Evolutionary conservation across 2,329 filamentous ascomycete species (phyloP).

Genomic region (Neopestalotiopsis sp.): DNA sequence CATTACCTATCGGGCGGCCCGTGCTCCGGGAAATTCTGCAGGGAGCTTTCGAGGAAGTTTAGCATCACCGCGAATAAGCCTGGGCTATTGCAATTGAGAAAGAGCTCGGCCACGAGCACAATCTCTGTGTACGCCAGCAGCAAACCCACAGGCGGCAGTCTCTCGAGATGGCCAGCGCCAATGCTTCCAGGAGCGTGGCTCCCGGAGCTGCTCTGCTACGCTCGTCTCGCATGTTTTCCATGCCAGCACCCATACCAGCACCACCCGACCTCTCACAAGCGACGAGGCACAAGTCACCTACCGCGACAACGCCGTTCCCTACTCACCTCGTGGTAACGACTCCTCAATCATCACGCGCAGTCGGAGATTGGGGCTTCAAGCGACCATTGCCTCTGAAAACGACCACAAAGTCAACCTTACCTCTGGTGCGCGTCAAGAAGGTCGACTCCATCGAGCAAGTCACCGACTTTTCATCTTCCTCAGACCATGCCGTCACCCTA

Average conservation of each 20-base stretch:
- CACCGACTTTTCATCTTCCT: slow-evolving; percentile 85
- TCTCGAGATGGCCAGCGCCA: slow-evolving; percentile 20
- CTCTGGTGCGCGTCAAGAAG: slow-evolving; percentile 76
- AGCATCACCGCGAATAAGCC: slow-evolving; percentile 3
- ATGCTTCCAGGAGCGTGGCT: slow-evolving; percentile 47
- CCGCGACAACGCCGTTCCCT: slow-evolving; percentile 79
- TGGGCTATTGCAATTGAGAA: slow-evolving; percentile 1
- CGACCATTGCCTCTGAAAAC: slow-evolving; percentile 78
- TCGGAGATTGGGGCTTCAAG: slow-evolving; percentile 94
- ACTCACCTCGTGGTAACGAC: slow-evolving; percentile 84
- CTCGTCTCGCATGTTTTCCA: slow-evolving; percentile 86
- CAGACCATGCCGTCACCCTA: slow-evolving; percentile 80
- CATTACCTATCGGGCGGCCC: not conserved
- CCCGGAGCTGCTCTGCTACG: slow-evolving; percentile 76
- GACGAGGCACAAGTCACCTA: slow-evolving; percentile 62
- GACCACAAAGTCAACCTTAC: slow-evolving; percentile 74
- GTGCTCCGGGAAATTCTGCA: slow-evolving; percentile 20
- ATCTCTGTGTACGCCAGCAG: not conserved
- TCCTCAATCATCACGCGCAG: slow-evolving; percentile 71
- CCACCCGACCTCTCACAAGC: slow-evolving; percentile 52
- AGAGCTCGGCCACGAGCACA: slow-evolving; percentile 25
- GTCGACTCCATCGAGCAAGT: slow-evolving; percentile 87
- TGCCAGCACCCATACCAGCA: slow-evolving; percentile 76
- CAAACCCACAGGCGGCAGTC: not conserved
- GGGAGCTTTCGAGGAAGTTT: slow-evolving; percentile 19